phyloP scores from a whole-genome alignment of 2,329 filamentous ascomycete species.

The Cladorrhinum sp. region DNA sequence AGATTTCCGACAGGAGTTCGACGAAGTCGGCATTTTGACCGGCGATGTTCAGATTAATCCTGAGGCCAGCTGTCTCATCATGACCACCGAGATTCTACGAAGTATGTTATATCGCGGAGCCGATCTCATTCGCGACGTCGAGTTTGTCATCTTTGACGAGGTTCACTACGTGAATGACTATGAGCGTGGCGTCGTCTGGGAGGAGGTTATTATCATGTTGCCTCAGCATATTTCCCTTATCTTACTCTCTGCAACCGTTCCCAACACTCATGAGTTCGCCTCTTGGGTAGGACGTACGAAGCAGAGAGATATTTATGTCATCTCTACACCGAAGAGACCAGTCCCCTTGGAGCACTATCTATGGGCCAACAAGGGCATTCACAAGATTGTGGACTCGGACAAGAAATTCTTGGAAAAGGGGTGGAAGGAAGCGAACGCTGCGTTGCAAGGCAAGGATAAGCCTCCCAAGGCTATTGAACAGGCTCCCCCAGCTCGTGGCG shows the following conservation, averaged over 20 bases:
- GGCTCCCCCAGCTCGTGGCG: conserved; percentile 43
- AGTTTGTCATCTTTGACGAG: conserved; percentile 98
- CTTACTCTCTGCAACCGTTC: conserved; percentile 90
- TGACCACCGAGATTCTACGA: conserved; percentile 96
- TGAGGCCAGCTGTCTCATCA: conserved; percentile 96
- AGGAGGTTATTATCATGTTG: conserved; percentile 99
- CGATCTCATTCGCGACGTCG: conserved; percentile 92
- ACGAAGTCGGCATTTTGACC: conserved; percentile 94
- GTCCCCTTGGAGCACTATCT: conserved; percentile 94
- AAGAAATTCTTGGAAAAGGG: conserved; percentile 89
- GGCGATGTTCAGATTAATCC: conserved; percentile 98
- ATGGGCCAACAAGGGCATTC: conserved; percentile 88
- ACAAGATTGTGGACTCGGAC: conserved; percentile 91
- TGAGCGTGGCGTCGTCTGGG: conserved; percentile 96
- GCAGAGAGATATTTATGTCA: conserved; percentile 98
- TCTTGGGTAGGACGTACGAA: conserved; percentile 98
- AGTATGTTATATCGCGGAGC: conserved; percentile 98
- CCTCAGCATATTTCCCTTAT: conserved; percentile 96
- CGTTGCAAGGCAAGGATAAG: conserved; percentile 79
- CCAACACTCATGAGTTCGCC: conserved; percentile 95
- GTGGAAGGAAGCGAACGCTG: conserved; percentile 89
- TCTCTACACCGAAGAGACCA: conserved; percentile 92
- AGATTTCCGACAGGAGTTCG: conserved; percentile 85
- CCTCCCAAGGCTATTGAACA: conserved; percentile 47
- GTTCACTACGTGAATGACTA: conserved; percentile 98